Percentiles rank a stretch among this genome's conserved stretches.
Conservation (phyloP, 352 stramenopile species). For the Pythium myriotylum region DNA sequence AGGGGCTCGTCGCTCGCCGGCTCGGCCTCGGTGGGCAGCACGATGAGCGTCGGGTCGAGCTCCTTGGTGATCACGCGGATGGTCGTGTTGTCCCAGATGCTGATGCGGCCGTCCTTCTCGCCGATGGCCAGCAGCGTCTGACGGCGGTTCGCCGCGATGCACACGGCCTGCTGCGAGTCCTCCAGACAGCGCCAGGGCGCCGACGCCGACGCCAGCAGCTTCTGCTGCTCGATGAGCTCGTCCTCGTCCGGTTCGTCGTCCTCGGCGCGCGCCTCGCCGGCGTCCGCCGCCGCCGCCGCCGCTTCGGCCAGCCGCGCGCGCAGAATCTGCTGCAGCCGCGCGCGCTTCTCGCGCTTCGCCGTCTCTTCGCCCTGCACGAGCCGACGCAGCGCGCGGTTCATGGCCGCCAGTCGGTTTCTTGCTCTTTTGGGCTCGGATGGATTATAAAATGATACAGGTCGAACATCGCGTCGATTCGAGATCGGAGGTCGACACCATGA, state of each 20-base stretch:
- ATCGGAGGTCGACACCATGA: too few relatives aligned
- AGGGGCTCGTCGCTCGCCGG: background rate
- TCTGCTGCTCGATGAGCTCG: conserved; percentile 56
- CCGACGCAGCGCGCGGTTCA: conserved; percentile 37
- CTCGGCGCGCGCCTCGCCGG: background rate
- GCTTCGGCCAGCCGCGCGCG: conserved; percentile 26
- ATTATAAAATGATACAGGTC: conserved; percentile 21
- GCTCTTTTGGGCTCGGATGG: too few relatives aligned
- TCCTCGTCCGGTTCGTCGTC: conserved; percentile 41
- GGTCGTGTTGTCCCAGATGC: conserved; percentile 82
- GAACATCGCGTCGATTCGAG: too few relatives aligned
- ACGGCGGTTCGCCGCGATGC: conserved; percentile 62
- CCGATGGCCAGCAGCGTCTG: conserved; percentile 73
- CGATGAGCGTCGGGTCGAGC: conserved; percentile 69
- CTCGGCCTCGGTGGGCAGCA: conserved; percentile 27
- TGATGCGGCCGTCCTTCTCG: conserved; percentile 79
- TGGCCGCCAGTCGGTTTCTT: conserved; percentile 14
- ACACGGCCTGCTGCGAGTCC: conserved; percentile 77
- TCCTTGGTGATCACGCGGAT: conserved; percentile 80
- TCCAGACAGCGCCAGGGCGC: conserved; percentile 67
- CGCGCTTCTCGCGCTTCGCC: conserved; percentile 36
- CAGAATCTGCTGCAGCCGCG: conserved; percentile 33
- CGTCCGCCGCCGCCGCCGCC: background rate
- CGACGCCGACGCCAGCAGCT: conserved; percentile 53
- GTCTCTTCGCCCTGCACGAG: conserved; percentile 41